phyloP scores from a whole-genome alignment of 305 asterid genomes.

The Fraxinus albicans region DNA sequence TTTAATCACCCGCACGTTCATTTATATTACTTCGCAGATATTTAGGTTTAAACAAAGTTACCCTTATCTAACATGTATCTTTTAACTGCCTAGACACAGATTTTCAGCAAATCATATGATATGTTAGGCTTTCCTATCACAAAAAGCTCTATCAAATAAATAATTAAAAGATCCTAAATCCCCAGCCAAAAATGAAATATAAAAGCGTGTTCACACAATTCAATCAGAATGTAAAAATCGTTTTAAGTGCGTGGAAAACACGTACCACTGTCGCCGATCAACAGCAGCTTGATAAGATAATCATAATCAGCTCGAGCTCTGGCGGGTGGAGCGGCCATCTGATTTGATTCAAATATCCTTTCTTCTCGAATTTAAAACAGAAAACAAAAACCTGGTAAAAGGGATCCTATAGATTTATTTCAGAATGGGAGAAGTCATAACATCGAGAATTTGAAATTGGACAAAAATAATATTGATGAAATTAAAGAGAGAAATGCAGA shows the following conservation, averaged over 20 bases:
- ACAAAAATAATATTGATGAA: background rate
- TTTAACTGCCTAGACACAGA: background rate
- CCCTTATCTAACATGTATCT: background rate
- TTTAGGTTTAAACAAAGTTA: background rate
- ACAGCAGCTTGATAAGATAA: background rate
- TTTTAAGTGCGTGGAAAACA: background rate
- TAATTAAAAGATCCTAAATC: background rate
- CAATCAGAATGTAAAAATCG: background rate
- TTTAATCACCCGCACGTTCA: background rate
- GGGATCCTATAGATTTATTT: background rate
- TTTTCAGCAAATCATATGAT: background rate
- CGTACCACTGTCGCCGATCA: conserved; percentile 3
- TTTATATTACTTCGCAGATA: background rate
- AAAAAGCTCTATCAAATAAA: background rate
- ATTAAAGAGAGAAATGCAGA: background rate
- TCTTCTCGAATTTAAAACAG: background rate
- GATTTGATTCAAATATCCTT: background rate
- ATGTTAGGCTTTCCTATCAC: background rate
- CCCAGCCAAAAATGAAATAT: background rate
- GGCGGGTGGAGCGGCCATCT: conserved; percentile 1
- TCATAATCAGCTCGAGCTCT: conserved; percentile 2
- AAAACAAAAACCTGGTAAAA: background rate
- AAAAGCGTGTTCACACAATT: background rate
- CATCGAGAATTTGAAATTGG: background rate
- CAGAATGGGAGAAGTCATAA: background rate